Evolutionary conservation across 2,329 filamentous ascomycete species (phyloP).

Genomic region (Botrytis sinoallii): DNA sequence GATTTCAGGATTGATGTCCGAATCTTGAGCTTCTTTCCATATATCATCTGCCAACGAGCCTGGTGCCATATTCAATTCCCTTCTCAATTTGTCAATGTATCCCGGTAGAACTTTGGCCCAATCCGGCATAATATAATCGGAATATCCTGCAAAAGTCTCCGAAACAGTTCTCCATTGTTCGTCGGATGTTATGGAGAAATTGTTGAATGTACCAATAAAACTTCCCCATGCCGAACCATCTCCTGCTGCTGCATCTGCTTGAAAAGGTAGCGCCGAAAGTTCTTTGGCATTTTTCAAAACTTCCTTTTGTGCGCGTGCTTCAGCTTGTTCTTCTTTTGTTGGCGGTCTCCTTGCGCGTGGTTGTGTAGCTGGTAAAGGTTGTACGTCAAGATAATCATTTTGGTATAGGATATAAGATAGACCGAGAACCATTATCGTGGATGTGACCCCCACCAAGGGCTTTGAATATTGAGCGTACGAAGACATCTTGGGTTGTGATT

Average conservation of each 20-base stretch:
- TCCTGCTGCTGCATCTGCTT: conserved; percentile 21
- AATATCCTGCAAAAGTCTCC: conserved; percentile 49
- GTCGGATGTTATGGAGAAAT: conserved; percentile 52
- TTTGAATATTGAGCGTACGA: conserved; percentile 16
- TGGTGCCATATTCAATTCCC: conserved; percentile 80
- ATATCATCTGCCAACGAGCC: conserved; percentile 90
- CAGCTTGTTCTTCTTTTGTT: conserved; percentile 24
- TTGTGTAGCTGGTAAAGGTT: conserved; percentile 36
- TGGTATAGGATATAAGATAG: conserved; percentile 36
- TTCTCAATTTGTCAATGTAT: conserved; percentile 78
- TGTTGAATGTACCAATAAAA: conserved; percentile 34
- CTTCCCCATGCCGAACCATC: conserved; percentile 36
- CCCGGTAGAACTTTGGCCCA: conserved; percentile 77
- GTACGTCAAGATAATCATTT: conserved; percentile 32
- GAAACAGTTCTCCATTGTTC: conserved; percentile 54
- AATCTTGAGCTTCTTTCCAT: conserved; percentile 86
- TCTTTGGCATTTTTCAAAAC: conserved; percentile 30
- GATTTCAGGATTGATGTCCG: conserved; percentile 82
- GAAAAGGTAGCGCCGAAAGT: conserved; percentile 32
- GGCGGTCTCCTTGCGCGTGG: conserved; percentile 28
- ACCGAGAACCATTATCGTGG: conserved; percentile 29
- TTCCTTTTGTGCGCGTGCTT: conserved; percentile 27
- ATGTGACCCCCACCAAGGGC: conserved; percentile 29
- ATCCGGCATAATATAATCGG: conserved; percentile 71
- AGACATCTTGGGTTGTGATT: conserved; percentile 25